Percentiles rank a stretch among this genome's conserved stretches.
phyloP scores from a whole-genome alignment of 331 rosid species.

The Spiraea crenata region DNA sequence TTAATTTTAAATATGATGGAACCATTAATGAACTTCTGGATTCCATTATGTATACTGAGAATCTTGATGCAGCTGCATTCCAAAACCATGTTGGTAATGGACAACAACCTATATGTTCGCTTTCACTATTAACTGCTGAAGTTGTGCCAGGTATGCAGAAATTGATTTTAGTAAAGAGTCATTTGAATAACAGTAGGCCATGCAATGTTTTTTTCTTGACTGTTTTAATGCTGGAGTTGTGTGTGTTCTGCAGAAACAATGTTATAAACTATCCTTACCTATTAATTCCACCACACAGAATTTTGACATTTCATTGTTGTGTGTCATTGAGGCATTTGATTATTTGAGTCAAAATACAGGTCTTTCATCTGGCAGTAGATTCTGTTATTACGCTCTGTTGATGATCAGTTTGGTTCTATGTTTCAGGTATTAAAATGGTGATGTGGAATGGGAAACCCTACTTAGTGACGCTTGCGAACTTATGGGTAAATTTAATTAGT shows the following conservation, averaged over 20 bases:
- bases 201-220: background rate
- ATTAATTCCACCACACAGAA: background rate
- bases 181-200: background rate
- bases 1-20: slow-evolving; percentile 31
- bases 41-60: slow-evolving; percentile 56
- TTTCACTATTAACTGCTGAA: slow-evolving; percentile 63
- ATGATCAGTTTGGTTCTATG: slow-evolving; percentile 11
- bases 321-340: background rate
- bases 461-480: slow-evolving; percentile 64
- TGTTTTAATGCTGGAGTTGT: too few relatives aligned
- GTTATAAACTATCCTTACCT: too few relatives aligned
- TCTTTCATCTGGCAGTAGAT: background rate
- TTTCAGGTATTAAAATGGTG: slow-evolving; percentile 63
- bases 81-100: slow-evolving; percentile 45
- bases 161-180: background rate
- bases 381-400: background rate
- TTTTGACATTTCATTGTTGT: background rate
- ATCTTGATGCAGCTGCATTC: slow-evolving; percentile 53
- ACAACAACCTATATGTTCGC: slow-evolving; percentile 55
- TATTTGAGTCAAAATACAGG: background rate
- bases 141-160: slow-evolving; percentile 62
- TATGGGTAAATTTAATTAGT: slow-evolving; percentile 77
- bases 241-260: too few relatives aligned
- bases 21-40: slow-evolving; percentile 41
- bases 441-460: slow-evolving; percentile 69